These are phyloP conservation scores for Acanthamoeba quina DNA, from an alignment of 208 protist genomes.

Conservation along the genomic window DNA sequence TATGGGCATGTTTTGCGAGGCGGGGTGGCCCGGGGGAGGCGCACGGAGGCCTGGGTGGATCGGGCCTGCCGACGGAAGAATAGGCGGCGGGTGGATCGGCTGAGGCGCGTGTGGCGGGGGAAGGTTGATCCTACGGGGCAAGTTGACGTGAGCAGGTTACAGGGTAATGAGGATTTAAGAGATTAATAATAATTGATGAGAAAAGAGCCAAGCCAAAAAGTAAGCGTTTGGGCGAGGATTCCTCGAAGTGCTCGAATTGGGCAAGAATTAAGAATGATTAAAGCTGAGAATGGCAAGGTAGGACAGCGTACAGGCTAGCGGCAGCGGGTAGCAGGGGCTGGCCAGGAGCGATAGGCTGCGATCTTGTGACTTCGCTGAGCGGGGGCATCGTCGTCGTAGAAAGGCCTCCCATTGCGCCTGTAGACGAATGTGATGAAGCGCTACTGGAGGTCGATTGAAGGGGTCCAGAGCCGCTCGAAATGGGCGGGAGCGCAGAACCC, in stretches of 20 bases:
- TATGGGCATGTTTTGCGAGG: not conserved
- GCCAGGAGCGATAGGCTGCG: not conserved
- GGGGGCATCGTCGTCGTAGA: not conserved
- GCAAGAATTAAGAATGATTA: not conserved
- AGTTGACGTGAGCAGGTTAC: not conserved
- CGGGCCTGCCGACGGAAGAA: not conserved
- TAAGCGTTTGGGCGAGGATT: not conserved
- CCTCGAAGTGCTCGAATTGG: not conserved
- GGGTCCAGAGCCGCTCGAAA: not conserved
- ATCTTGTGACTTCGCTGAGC: slow-evolving; percentile 15
- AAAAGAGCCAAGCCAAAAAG: not conserved
- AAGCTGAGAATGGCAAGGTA: not conserved
- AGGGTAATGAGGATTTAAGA: not conserved
- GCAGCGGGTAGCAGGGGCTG: slow-evolving; percentile 20
- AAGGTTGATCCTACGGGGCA: slow-evolving; percentile 6
- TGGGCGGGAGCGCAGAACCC: slow-evolving; percentile 1
- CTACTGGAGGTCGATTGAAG: not conserved
- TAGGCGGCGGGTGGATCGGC: not conserved
- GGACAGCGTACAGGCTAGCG: slow-evolving; percentile 1
- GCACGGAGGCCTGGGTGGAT: not conserved
- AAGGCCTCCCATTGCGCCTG: not conserved
- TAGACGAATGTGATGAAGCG: not conserved
- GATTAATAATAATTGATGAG: slow-evolving; percentile 25
- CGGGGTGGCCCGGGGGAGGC: not conserved
- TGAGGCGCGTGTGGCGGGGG: slow-evolving; percentile 3